Base-by-base conservation (phyloP, 495 filamentous ascomycete genomes). In the Physcia stellaris region DNA sequence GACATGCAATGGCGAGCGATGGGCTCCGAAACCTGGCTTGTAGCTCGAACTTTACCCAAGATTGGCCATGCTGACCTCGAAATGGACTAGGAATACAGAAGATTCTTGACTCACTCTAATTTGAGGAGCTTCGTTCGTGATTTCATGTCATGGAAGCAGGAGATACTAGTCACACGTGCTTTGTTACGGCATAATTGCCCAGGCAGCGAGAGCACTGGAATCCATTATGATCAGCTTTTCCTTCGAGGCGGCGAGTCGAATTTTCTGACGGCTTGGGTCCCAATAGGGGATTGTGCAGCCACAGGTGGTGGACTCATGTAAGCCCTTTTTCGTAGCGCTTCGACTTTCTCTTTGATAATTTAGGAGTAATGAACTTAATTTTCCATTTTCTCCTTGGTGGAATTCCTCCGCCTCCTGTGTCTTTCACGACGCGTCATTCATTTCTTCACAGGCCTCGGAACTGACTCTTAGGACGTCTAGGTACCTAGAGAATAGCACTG, bases 151-250 rank as follows among this genome's bases (percentile, higher is more conserved):
- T 79, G 75, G 75, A 64, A 59, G 0, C 46, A 66, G 1, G 53
- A 68, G 41, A 72, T 69, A 2, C 51, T 76, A 9, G 57, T 50
- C n/a, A 56, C 58, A 28, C 55, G 68, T 12, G 67, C 67, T 0
- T 46, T 77, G 19, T 45, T 79, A 40, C 53, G 76, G 21, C 72
- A 77, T 45, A 77, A 76, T 41, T 63, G 71, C 12, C 76, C 75
- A 4, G 61, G 66, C 1, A 66, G 64, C 6, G 63, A 72, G 46
- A 67, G 72, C 0, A 79, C 73, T 38, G 72, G 70, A 0, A 68
- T 79, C 0, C 76, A 79, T 46, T 79, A 79, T 46, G 75, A 80
- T 46, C 73, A 77, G 51, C 72, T 76, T 20, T 80, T 79, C 53
- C 55, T 80, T 12, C 53, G 75, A 1, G 49, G 68, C 42, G 75